Conservation (phyloP, 495 filamentous ascomycete genomes). For the Trypethelium eluteriae region DNA sequence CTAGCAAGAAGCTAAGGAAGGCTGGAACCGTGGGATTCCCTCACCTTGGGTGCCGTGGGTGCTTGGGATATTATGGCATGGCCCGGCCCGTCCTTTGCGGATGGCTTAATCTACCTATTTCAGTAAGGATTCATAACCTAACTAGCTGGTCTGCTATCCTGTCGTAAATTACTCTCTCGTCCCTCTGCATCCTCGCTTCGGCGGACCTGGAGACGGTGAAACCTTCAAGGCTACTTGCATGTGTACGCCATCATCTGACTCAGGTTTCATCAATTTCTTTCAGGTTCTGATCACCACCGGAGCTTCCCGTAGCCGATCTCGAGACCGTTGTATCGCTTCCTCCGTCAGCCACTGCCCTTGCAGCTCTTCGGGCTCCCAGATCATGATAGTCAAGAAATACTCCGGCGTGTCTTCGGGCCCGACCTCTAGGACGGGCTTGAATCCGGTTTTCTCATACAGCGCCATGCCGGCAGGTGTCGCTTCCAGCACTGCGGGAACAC, state of each 20-base stretch:
- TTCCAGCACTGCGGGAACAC: neutral
- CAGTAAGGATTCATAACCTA: too few species aligned
- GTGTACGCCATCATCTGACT: neutral
- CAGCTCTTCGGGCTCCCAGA: slow-evolving; percentile 2
- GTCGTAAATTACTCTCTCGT: too few species aligned
- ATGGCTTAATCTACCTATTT: too few species aligned
- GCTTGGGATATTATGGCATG: neutral
- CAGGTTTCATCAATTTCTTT: neutral
- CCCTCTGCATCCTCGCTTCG: too few species aligned
- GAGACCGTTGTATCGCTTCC: neutral
- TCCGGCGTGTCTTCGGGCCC: neutral
- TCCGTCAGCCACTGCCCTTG: slow-evolving; percentile 2
- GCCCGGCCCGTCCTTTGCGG: neutral
- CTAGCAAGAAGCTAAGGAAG: too few species aligned
- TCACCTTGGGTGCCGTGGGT: too few species aligned
- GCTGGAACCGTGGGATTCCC: too few species aligned
- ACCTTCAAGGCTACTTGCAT: neutral
- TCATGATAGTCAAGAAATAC: neutral
- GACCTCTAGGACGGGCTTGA: neutral
- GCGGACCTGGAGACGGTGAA: too few species aligned
- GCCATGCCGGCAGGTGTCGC: neutral
- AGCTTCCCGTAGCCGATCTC: neutral
- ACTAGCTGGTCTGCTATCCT: too few species aligned
- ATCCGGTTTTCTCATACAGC: neutral
- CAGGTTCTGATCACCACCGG: neutral